Evolutionary conservation across 805 yeast species (phyloP), one percentile per base, ranked within the genome.

Genomic region (Komagataella phaffii): DNA sequence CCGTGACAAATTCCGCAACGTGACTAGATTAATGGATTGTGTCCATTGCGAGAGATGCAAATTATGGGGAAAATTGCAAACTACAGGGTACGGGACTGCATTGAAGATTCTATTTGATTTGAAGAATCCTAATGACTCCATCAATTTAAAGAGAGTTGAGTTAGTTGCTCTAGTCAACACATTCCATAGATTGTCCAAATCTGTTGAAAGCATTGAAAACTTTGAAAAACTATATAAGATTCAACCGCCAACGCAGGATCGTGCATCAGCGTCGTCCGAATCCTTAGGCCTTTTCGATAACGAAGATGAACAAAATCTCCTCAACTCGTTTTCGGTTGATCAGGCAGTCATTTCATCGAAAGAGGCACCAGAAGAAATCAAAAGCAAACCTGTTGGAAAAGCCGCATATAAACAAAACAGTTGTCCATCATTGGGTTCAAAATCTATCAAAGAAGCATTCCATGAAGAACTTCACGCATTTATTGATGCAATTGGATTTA

Each of bases 1-100:
- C 70, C 77, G 91, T 55, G 67, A 77, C 44, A 83, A 95, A 50
- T 95, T 93, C 66, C 83, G 81, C 61, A 93, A 93, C 63, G 95
- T 93, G 21, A 83, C 95, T 18, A 83, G 87, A 50, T 80, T 93
- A 47, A 93, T 93, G 97, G 96, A 91, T 65, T 93, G 99, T 70
- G 98, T 93, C 45, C 97, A 96, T 44, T 93, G 99, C 71, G 99
- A 93, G 64, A 76, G 97, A 63, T 93, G 99, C 66, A 79, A 97
- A 61, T 73, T 93, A 67, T 93, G 99, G 99, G 99, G 99, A 7
- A 93, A 93, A 66, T 79, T 93, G 30, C 99, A 93, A 70, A 88
- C 96, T 1, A 88, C 93, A 14, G 99, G 99, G 18, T 93, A 93
- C 65, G 99, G 97, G 17, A 93, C 99, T 7, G 95, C 96, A 1